A percentile compares a stretch with the other conserved stretches of the same genome.
phyloP scores from a whole-genome alignment of 441 rosid genomes.

The Isatis lusitanica region DNA sequence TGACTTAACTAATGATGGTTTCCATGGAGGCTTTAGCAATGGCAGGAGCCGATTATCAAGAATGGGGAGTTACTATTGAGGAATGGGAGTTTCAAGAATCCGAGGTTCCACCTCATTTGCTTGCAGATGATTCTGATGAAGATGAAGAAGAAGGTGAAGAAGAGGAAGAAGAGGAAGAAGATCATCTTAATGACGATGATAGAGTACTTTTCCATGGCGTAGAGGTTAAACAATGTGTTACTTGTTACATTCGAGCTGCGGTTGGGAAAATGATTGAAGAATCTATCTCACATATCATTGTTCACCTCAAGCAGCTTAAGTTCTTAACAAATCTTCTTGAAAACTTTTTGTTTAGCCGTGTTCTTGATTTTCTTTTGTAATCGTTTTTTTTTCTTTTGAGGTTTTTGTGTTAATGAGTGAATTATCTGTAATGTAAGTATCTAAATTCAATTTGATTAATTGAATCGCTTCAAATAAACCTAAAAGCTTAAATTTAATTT shows the following conservation, averaged over 20 bases:
- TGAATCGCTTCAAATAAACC: not conserved
- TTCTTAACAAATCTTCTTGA: constrained; percentile 19
- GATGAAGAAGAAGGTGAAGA: constrained; percentile 5
- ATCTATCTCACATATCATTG: not conserved
- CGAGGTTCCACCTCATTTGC: constrained; percentile 33
- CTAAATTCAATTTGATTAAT: not conserved
- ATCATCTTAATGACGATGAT: constrained; percentile 1
- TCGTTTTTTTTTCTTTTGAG: not conserved
- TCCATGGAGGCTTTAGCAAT: constrained; percentile 56
- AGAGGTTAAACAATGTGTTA: not conserved
- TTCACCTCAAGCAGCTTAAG: constrained; percentile 25
- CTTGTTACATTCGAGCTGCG: constrained; percentile 14
- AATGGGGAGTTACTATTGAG: constrained; percentile 37
- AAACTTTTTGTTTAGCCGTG: constrained; percentile 14
- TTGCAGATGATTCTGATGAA: constrained; percentile 25
- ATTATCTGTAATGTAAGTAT: not conserved
- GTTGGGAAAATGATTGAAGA: constrained; percentile 2
- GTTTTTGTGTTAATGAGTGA: not conserved
- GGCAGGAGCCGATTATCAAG: constrained; percentile 41
- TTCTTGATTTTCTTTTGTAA: constrained; percentile 15
- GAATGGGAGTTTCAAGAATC: constrained; percentile 34
- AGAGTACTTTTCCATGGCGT: not conserved
- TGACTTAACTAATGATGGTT: constrained; percentile 11
- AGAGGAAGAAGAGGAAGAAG: not conserved
- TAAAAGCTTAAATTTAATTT: not conserved